These are phyloP conservation scores for Glycine latifolia DNA, from an alignment of 306 rosid genomes.

Conservation along the genomic window DNA sequence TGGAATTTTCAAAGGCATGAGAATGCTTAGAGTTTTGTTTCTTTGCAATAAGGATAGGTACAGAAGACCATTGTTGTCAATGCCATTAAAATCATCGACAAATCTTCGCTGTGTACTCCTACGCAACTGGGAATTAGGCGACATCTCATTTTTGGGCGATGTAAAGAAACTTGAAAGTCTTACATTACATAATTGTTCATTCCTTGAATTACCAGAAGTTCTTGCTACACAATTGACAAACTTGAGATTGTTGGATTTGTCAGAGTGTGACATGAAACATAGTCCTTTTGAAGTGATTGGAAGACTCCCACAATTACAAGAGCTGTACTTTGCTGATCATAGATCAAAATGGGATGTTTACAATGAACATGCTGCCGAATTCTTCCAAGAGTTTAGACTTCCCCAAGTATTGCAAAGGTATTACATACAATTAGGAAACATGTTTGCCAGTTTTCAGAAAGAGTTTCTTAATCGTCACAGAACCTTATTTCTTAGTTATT, in stretches of 20 bases:
- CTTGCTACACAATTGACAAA: neutral
- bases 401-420: neutral
- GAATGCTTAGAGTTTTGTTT: slow-evolving; percentile 28
- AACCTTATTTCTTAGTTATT: neutral
- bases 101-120: neutral
- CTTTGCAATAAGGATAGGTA: neutral
- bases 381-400: neutral
- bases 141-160: slow-evolving; percentile 8
- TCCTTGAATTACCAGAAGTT: slow-evolving; percentile 21
- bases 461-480: neutral
- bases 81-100: neutral
- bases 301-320: slow-evolving; percentile 24
- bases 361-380: neutral
- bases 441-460: neutral
- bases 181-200: neutral
- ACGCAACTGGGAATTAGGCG: neutral
- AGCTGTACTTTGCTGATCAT: slow-evolving; percentile 16
- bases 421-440: neutral
- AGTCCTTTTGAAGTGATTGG: slow-evolving; percentile 26
- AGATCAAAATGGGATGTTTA: neutral
- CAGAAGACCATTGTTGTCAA: neutral
- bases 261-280: neutral
- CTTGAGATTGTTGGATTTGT: slow-evolving; percentile 38
- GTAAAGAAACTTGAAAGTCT: slow-evolving; percentile 24
- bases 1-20: slow-evolving; percentile 20